phyloP scores from a whole-genome alignment of 352 stramenopile genomes.

The Phytophthora meadii region DNA sequence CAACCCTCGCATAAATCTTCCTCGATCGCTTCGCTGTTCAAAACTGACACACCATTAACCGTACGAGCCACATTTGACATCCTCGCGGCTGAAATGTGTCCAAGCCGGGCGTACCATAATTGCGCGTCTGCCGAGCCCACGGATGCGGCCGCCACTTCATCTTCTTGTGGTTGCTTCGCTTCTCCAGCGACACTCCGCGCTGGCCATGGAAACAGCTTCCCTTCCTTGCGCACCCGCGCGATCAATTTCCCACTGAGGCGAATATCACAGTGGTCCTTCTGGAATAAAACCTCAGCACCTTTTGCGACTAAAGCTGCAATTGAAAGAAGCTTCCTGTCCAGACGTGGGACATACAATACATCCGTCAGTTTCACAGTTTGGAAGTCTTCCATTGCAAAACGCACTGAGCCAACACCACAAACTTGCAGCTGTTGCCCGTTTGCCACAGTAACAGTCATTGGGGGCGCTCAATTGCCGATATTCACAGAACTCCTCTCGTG shows the following conservation, averaged over 20 bases:
- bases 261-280: background rate
- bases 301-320: background rate
- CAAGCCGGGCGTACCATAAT: no score
- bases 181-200: no score
- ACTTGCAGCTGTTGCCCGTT: background rate
- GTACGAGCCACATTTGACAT: no score
- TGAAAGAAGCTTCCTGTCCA: background rate
- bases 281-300: background rate
- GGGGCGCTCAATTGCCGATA: background rate
- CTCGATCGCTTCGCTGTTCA: no score
- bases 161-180: no score
- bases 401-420: background rate
- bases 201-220: background rate
- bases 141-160: no score
- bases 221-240: background rate
- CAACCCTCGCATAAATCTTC: background rate
- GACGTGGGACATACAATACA: background rate
- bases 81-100: no score
- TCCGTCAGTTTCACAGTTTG: background rate
- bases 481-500: background rate
- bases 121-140: no score
- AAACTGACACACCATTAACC: no score
- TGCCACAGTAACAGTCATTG: background rate
- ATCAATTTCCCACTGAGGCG: background rate
- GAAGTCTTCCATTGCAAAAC: background rate